Evolutionary conservation across 495 filamentous ascomycete species (phyloP), one percentile per base, ranked within the genome.

Genomic region (Tetracladium setigerum): DNA sequence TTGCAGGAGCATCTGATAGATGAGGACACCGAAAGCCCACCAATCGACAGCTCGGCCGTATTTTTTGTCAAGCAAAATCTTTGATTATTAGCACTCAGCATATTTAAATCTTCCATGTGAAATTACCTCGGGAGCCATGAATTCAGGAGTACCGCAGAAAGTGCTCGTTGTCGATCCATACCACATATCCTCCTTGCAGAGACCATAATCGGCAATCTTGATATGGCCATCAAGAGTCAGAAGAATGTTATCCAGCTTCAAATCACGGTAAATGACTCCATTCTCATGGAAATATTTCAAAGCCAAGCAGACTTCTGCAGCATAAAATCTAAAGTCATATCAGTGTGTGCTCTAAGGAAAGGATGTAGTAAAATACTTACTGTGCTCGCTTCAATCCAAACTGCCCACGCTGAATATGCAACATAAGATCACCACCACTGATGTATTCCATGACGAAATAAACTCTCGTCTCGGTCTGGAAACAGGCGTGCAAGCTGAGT

Each of bases 381-480:
- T 97, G 94, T 57, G 92, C 94, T 47, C 94, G 76, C 68, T 95
- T 97, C 5, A 87, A 82, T 36, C 91, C 89, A 64, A 99, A 99
- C 62, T 92, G 87, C 16, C 91, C 89, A 37, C 92, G 79, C 63
- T 99, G 92, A 63, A 99, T 99, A 63, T 99, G 92, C 69, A 96
- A 68, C 92, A 99, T 99, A 60, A 99, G 71, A 76, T 99, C 92
- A 64, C 92, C 92, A 69, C 92, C 92, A 59, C 90, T 95, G 54
- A 99, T 90, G 62, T 99, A 99, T 68, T 99, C 94, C 91, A 97
- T 97, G 55, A 99, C 92, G 60, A 99, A 99, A 71, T 99, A 99
- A 13, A 99, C 89, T 55, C 92, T 72, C 11, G 92, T 99, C 65
- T 99, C 92, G 0, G 92, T 99, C 69, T 99, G 92, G 78, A 99